Evolutionary conservation across 1,284 basidiomycete genomes (phyloP).

Genomic region (Leccinum variabile): DNA sequence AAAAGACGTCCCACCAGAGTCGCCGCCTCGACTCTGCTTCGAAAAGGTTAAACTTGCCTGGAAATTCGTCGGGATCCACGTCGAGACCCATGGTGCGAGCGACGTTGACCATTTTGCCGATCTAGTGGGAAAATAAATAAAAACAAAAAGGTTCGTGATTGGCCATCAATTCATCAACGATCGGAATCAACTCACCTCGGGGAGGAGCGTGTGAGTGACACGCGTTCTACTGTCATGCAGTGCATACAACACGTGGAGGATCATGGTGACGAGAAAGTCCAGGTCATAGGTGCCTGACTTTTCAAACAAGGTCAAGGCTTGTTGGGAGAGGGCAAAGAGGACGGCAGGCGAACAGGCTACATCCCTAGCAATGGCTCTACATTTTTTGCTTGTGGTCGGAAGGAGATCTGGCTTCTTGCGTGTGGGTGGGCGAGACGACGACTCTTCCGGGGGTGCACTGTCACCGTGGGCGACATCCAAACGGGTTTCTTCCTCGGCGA

Average conservation of each 20-base stretch:
- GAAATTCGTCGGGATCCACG: constrained; percentile 57
- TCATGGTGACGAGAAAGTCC: constrained; percentile 51
- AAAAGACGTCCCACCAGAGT: constrained; percentile 74
- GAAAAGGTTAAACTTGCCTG: constrained; percentile 44
- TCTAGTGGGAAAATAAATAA: constrained; percentile 34
- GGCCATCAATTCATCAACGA: constrained; percentile 30
- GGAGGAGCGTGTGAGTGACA: constrained; percentile 38
- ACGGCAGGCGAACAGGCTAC: constrained; percentile 35
- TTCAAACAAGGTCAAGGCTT: constrained; percentile 46
- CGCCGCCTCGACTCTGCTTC: constrained; percentile 60
- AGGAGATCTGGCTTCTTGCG: constrained; percentile 29
- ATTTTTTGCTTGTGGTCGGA: constrained; percentile 24
- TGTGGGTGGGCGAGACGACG: constrained; percentile 24
- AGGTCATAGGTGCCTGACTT: constrained; percentile 42
- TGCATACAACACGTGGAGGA: constrained; percentile 55
- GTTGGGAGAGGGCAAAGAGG: constrained; percentile 47
- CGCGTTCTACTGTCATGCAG: constrained; percentile 50
- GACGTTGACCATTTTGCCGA: constrained; percentile 66
- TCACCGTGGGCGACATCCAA: constrained; percentile 26
- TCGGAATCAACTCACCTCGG: constrained; percentile 31
- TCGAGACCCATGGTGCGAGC: constrained; percentile 64
- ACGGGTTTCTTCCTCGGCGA: constrained; percentile 31
- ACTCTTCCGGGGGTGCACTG: constrained; percentile 21
- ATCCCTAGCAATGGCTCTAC: constrained; percentile 31
- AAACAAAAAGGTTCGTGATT: constrained; percentile 14